Conservation (phyloP, 2,329 filamentous ascomycete species). For the Fusarium sp. region DNA sequence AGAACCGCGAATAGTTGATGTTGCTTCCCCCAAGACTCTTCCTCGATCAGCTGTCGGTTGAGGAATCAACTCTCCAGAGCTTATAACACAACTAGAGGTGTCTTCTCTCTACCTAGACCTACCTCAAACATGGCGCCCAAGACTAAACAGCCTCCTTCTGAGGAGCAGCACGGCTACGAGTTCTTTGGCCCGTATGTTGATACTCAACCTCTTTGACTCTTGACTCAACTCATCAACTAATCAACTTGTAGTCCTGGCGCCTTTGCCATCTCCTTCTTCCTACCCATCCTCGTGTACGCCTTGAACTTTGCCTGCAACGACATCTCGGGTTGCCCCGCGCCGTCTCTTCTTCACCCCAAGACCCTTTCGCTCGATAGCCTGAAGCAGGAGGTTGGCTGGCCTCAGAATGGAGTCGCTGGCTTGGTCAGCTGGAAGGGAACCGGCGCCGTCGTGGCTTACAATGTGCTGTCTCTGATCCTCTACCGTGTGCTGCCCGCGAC, state of each 20-base stretch:
- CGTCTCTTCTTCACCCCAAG: slow-evolving; percentile 77
- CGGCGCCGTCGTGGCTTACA: slow-evolving; percentile 79
- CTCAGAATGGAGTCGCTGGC: slow-evolving; percentile 72
- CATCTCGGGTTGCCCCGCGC: slow-evolving; percentile 87
- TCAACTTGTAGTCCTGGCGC: slow-evolving; percentile 72
- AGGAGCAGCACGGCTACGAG: slow-evolving; percentile 58
- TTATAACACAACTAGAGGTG: slow-evolving; percentile 4
- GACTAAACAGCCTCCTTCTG: slow-evolving; percentile 38
- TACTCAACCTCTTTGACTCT: neutral
- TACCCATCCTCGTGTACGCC: slow-evolving; percentile 81
- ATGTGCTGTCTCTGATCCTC: slow-evolving; percentile 76
- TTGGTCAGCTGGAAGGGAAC: slow-evolving; percentile 75
- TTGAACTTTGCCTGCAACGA: slow-evolving; percentile 93
- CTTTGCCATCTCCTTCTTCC: slow-evolving; percentile 77
- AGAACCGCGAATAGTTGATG: slow-evolving; percentile 8
- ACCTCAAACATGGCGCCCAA: slow-evolving; percentile 47
- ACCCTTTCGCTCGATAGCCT: slow-evolving; percentile 75
- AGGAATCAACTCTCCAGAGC: slow-evolving; percentile 1
- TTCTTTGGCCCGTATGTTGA: slow-evolving; percentile 61
- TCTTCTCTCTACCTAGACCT: slow-evolving; percentile 3
- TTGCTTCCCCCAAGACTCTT: slow-evolving; percentile 10
- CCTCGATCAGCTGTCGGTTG: neutral
- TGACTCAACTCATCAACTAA: slow-evolving; percentile 6
- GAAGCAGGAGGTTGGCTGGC: slow-evolving; percentile 86
- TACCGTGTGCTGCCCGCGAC: slow-evolving; percentile 80